A percentile compares a stretch with the other conserved stretches of the same genome.
phyloP scores from a whole-genome alignment of 331 rosid genomes.

The Dryas integrifolia region DNA sequence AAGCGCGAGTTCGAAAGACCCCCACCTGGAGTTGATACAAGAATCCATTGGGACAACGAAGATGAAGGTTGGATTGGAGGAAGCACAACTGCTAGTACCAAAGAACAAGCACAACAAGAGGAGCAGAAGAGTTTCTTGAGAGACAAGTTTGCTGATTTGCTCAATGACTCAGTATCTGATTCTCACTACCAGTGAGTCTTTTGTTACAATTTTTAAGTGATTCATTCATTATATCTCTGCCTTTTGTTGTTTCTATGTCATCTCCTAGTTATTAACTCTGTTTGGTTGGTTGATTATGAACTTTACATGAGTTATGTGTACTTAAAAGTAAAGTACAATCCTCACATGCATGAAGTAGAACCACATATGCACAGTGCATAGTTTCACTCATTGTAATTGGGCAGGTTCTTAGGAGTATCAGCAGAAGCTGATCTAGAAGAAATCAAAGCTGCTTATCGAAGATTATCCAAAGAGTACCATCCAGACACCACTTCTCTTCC shows the following conservation, averaged over 20 bases:
- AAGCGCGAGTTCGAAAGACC: slow-evolving; percentile 25
- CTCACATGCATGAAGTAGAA: no score
- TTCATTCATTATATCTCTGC: neutral
- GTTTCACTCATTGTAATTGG: neutral
- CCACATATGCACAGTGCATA: neutral
- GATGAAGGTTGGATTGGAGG: slow-evolving; percentile 95
- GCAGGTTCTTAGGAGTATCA: slow-evolving; percentile 71
- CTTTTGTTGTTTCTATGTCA: no score
- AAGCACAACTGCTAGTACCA: neutral
- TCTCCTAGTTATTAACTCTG: no score
- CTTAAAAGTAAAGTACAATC: no score
- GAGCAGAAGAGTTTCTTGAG: slow-evolving; percentile 41
- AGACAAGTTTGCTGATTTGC: slow-evolving; percentile 59
- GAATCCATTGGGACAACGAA: slow-evolving; percentile 81
- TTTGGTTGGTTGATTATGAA: no score
- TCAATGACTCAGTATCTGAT: slow-evolving; percentile 42
- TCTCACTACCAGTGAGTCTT: slow-evolving; percentile 81
- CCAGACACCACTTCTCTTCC: slow-evolving; percentile 99
- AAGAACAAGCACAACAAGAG: slow-evolving; percentile 18
- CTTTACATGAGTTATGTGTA: no score
- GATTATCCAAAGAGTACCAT: slow-evolving; percentile 85
- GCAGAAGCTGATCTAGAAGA: slow-evolving; percentile 75
- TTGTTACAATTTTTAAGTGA: neutral
- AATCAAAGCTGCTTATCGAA: slow-evolving; percentile 71
- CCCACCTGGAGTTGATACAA: slow-evolving; percentile 73